phyloP scores from a whole-genome alignment of 805 yeast genomes.

The Lachancea sp. region DNA sequence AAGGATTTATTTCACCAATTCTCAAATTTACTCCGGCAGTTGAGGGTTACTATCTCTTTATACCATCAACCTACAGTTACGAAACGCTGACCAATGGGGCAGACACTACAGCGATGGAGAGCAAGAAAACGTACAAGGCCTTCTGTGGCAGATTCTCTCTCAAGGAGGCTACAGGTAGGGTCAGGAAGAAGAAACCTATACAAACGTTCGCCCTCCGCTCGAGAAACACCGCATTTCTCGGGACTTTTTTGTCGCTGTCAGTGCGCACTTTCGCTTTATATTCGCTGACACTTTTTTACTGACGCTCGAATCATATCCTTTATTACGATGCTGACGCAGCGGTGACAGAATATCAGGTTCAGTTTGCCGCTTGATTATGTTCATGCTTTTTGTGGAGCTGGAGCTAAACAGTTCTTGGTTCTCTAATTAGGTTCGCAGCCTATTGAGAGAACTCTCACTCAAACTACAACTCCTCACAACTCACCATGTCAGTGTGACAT shows the following conservation, averaged over 20 bases:
- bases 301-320: too few relatives aligned
- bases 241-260: background rate
- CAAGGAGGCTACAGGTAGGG: slow-evolving; percentile 9
- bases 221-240: slow-evolving; percentile 1
- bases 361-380: too few relatives aligned
- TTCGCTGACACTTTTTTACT: background rate
- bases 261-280: background rate
- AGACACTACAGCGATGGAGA: slow-evolving; percentile 10
- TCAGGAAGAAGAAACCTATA: slow-evolving; percentile 9
- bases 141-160: slow-evolving; percentile 11
- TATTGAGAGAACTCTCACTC: too few relatives aligned
- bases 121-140: slow-evolving; percentile 10
- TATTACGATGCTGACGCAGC: too few relatives aligned
- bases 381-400: too few relatives aligned
- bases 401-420: too few relatives aligned
- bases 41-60: slow-evolving; percentile 4
- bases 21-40: slow-evolving; percentile 3
- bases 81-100: slow-evolving; percentile 11
- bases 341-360: too few relatives aligned
- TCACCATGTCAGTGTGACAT: too few relatives aligned
- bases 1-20: too few relatives aligned
- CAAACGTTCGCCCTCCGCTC: slow-evolving; percentile 7
- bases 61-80: slow-evolving; percentile 11
- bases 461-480: too few relatives aligned
- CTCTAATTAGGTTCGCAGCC: too few relatives aligned